Conservation (phyloP, 2,329 filamentous ascomycete species). For the Fusarium subglutinans region DNA sequence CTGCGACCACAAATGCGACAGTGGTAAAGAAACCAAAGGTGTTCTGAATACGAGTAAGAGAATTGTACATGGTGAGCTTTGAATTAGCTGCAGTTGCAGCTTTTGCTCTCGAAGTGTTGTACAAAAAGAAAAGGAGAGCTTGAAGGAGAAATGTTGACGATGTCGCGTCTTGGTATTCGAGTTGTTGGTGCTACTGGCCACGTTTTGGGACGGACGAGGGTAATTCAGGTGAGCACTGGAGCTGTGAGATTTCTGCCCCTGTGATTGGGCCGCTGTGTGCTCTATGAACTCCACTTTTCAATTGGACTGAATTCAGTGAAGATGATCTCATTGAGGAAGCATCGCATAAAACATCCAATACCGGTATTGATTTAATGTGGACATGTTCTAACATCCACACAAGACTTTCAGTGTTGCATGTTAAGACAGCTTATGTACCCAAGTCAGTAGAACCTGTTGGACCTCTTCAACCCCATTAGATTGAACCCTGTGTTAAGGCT, state of each 20-base stretch:
- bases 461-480: neutral
- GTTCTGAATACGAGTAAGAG: conserved; percentile 85
- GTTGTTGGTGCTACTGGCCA: conserved; percentile 30
- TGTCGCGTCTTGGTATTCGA: conserved; percentile 33
- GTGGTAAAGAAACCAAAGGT: conserved; percentile 99
- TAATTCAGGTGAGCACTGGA: conserved; percentile 16
- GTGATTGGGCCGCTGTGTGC: conserved; percentile 37
- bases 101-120: conserved; percentile 14
- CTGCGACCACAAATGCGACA: conserved; percentile 83
- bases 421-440: neutral
- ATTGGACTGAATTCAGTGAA: neutral
- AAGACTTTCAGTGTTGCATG: neutral
- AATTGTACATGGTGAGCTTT: conserved; percentile 79
- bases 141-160: conserved; percentile 12
- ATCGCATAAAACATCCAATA: neutral
- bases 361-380: too few species aligned
- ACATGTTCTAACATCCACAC: neutral
- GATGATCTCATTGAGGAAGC: neutral
- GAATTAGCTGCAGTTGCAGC: conserved; percentile 22
- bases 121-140: neutral
- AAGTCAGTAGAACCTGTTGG: neutral
- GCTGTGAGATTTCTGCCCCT: conserved; percentile 36
- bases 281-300: neutral
- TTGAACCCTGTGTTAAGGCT: conserved; percentile 32
- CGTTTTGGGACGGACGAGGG: conserved; percentile 28